Evolutionary conservation across 208 protist species (phyloP), one percentile per base, ranked within the genome.

Genomic region (Leishmania amazonensis): DNA sequence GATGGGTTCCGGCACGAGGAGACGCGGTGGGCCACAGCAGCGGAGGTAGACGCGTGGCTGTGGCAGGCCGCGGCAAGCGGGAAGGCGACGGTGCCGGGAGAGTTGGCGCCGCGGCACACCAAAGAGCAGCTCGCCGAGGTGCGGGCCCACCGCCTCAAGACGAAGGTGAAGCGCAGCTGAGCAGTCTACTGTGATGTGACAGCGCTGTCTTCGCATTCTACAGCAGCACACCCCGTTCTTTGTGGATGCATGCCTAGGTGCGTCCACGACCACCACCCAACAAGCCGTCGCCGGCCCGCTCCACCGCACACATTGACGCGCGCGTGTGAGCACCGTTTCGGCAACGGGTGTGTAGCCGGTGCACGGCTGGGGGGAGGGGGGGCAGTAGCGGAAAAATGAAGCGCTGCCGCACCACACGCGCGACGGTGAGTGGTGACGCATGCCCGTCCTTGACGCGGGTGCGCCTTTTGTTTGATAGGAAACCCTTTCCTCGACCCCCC

Each of bases 1-100:
- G 88, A 96, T 78, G 84, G 81, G 9, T 94, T 89, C 60, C 81
- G 89, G 42, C 76, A 78, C 42, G 90, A 91, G 60, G 89, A 94
- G 47, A 81, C 79, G 67, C 72, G 83, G 64, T 82, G 81, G 31
- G 73, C 87, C 9, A 81, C 81, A 28, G 75, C 49, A 17, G 76
- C 75, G 1, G 83, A 91, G 54, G 53, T 93, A 15, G 80, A 89
- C 45, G 74, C 13, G 65, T 60, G 83, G 84, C 78, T 93, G 78
- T 47, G 45, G 65, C 21, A 78, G 38, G 75, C 75, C 57, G 65
- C 81, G 49, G 80, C 70, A 42, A 72, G 77, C 35, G 64, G 79
- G 65, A 77, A 84, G 45, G 62, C 85, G 28, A 70, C 70, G 24
- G 87, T 92, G 28, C 76, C 81, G 8, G 91, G 93, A 45, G 87